A percentile compares a stretch with the other conserved stretches of the same genome.
Evolutionary conservation across 345 rosid genomes (phyloP).

Genomic region (Populus ilicifolia): DNA sequence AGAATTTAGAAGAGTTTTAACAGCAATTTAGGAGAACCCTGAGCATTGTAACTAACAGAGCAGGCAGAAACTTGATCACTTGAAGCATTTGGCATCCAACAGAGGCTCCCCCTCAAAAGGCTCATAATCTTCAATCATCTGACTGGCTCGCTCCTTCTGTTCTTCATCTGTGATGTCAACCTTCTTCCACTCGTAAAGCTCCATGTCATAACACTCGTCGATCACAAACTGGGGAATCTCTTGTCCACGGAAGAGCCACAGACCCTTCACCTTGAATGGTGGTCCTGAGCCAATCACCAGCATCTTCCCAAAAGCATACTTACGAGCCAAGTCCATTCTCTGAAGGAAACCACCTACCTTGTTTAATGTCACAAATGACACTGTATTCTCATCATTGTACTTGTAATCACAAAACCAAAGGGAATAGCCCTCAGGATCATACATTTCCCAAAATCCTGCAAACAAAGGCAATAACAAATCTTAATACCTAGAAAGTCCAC

Average conservation of each 20-base stretch:
- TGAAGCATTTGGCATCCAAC: conserved; percentile 97
- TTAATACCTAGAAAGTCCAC: neutral
- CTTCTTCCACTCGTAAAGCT: conserved; percentile 87
- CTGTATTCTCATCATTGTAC: conserved; percentile 90
- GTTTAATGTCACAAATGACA: conserved; percentile 83
- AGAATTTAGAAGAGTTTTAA: neutral
- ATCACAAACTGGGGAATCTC: conserved; percentile 75
- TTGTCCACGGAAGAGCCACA: conserved; percentile 93
- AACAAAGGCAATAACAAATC: neutral
- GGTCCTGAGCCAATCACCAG: conserved; percentile 63
- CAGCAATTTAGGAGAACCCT: too few species aligned
- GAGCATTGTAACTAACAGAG: neutral
- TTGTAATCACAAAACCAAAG: conserved; percentile 97
- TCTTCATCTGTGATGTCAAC: conserved; percentile 73
- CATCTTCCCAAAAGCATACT: conserved; percentile 95
- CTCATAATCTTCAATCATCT: conserved; percentile 89
- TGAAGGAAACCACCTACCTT: conserved; percentile 93
- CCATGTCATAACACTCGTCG: conserved; percentile 95
- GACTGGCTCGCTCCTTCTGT: conserved; percentile 83
- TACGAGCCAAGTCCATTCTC: conserved; percentile 90
- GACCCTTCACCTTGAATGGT: conserved; percentile 87
- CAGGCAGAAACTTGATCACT: conserved; percentile 28
- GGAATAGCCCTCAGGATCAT: conserved; percentile 94
- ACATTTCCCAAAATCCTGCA: conserved; percentile 98
- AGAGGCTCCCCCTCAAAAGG: conserved; percentile 93